Percentiles rank a stretch among this genome's conserved stretches.
Evolutionary conservation across 768 basidiomycete species (phyloP).

Genomic region (Boletus insuetus): DNA sequence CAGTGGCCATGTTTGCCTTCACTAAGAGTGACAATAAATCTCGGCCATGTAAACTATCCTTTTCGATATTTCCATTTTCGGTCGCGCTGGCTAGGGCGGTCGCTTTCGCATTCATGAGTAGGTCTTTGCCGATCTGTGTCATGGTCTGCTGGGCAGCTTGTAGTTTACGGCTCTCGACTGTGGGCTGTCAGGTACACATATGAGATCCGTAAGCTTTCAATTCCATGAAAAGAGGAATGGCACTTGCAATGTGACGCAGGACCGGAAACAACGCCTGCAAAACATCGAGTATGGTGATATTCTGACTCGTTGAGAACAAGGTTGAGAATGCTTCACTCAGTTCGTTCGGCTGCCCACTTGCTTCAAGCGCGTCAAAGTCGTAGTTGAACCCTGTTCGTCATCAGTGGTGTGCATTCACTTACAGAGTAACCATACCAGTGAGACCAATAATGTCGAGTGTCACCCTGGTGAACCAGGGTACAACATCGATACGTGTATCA

Average conservation of each 20-base stretch:
- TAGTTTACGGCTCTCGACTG: conserved; percentile 11
- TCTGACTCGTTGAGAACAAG: conserved; percentile 23
- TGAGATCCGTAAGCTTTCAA: neutral
- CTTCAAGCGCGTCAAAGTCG: conserved; percentile 32
- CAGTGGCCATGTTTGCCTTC: conserved; percentile 58
- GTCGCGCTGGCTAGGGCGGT: conserved; percentile 25
- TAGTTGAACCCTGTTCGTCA: conserved; percentile 37
- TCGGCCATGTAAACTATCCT: conserved; percentile 35
- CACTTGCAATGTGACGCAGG: conserved; percentile 39
- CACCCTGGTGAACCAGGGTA: conserved; percentile 33
- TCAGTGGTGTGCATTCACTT: neutral
- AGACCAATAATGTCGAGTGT: conserved; percentile 45
- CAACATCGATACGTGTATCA: conserved; percentile 28
- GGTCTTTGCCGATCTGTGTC: conserved; percentile 46
- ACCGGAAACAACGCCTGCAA: conserved; percentile 36
- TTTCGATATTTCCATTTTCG: conserved; percentile 31
- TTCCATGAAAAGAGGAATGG: neutral
- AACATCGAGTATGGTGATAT: conserved; percentile 25
- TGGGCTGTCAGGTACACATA: conserved; percentile 19
- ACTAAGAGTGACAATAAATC: conserved; percentile 44
- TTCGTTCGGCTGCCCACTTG: conserved; percentile 25
- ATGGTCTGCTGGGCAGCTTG: conserved; percentile 40
- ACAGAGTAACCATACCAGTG: conserved; percentile 27
- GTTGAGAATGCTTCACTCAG: conserved; percentile 34
- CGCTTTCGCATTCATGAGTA: conserved; percentile 50